Conservation (phyloP, 2,329 filamentous ascomycete genomes). For the Scedosporium apiospermum region DNA sequence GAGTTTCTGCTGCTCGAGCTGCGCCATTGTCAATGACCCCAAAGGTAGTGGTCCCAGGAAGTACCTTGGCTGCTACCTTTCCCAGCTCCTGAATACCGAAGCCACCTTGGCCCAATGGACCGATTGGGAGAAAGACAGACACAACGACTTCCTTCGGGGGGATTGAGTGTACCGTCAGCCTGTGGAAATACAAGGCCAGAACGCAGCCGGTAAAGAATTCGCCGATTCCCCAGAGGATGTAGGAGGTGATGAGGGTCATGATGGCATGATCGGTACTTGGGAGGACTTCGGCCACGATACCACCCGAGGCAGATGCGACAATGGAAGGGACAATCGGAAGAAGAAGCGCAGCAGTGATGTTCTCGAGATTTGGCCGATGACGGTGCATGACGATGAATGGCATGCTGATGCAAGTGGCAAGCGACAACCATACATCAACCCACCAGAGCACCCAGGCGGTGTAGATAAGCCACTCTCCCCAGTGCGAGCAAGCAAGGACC, state of each 20-base stretch:
- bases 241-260: constrained; percentile 53
- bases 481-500: constrained; percentile 50
- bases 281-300: constrained; percentile 52
- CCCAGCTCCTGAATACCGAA: constrained; percentile 47
- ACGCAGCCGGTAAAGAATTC: constrained; percentile 49
- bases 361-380: constrained; percentile 36
- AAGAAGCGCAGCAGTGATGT: constrained; percentile 55
- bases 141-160: constrained; percentile 59
- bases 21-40: constrained; percentile 19
- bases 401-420: constrained; percentile 43
- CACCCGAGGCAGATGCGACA: constrained; percentile 55
- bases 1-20: constrained; percentile 33
- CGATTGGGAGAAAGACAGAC: constrained; percentile 57
- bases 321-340: constrained; percentile 59
- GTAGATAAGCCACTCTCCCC: constrained; percentile 47
- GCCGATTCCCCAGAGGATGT: constrained; percentile 60
- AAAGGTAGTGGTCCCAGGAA: constrained; percentile 33
- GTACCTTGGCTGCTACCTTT: constrained; percentile 31
- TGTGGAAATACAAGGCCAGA: constrained; percentile 60
- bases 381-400: constrained; percentile 45
- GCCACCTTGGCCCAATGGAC: constrained; percentile 57
- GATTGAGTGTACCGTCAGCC: constrained; percentile 56
- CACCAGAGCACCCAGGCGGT: constrained; percentile 51
- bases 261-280: constrained; percentile 44
- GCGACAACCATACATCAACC: constrained; percentile 41